Conservation (phyloP, 139 green algal species). For the Chlamydomonas eustigma region DNA sequence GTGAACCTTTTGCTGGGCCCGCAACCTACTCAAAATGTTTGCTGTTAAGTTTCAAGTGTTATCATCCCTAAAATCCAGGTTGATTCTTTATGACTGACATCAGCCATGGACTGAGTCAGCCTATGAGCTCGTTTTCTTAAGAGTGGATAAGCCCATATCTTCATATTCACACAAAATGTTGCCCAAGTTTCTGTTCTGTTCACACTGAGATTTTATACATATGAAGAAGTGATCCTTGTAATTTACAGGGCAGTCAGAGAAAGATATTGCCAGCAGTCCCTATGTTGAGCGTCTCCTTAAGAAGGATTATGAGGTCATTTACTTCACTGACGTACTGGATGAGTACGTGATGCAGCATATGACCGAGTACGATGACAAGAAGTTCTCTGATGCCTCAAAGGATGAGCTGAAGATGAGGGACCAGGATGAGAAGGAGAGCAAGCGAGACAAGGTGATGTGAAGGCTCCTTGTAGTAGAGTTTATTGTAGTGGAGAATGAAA, state of each 20-base stretch:
- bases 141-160: too few species aligned
- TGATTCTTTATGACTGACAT: too few species aligned
- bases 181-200: too few species aligned
- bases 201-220: too few species aligned
- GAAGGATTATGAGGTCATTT: slow-evolving; percentile 81
- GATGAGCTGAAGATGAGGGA: slow-evolving; percentile 92
- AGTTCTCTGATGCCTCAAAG: slow-evolving; percentile 91
- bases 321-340: slow-evolving; percentile 94
- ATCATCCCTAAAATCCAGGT: too few species aligned
- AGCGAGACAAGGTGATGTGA: slow-evolving; percentile 63
- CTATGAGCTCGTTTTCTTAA: too few species aligned
- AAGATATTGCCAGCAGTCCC: slow-evolving; percentile 51
- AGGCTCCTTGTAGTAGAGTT: too few species aligned
- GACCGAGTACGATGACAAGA: slow-evolving; percentile 90
- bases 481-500: too few species aligned
- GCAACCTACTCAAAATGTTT: background rate
- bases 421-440: slow-evolving; percentile 77
- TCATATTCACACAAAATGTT: too few species aligned
- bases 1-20: background rate
- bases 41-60: background rate
- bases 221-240: too few species aligned
- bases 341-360: slow-evolving; percentile 81
- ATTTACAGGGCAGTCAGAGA: slow-evolving; percentile 51
- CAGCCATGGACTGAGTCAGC: too few species aligned
- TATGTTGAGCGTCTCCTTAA: slow-evolving; percentile 63